These are phyloP conservation scores for Saccharomycopsis sp. DNA, from an alignment of 805 yeast genomes.

Conservation along the genomic window DNA sequence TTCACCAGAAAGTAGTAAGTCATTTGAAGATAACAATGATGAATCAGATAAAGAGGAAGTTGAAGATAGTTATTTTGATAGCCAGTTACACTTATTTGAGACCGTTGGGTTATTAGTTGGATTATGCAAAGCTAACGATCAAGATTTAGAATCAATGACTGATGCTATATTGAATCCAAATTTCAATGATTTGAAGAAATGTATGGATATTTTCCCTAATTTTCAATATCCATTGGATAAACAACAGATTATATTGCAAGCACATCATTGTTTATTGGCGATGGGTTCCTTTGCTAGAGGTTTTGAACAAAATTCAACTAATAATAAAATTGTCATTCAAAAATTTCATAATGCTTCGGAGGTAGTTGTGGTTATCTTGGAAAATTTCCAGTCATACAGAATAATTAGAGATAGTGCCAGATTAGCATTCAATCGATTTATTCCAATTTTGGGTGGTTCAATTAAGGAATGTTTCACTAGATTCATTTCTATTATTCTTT, in stretches of 20 bases:
- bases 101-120: slow-evolving; percentile 73
- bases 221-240: slow-evolving; percentile 31
- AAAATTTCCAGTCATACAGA: slow-evolving; percentile 59
- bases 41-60: slow-evolving; percentile 47
- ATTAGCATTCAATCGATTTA: slow-evolving; percentile 80
- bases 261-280: slow-evolving; percentile 83
- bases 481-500: slow-evolving; percentile 59
- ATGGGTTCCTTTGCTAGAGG: slow-evolving; percentile 89
- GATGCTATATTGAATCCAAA: slow-evolving; percentile 70
- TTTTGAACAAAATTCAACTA: slow-evolving; percentile 44
- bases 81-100: slow-evolving; percentile 80
- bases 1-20: slow-evolving; percentile 31
- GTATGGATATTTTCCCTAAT: slow-evolving; percentile 41
- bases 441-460: slow-evolving; percentile 55
- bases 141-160: slow-evolving; percentile 30
- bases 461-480: slow-evolving; percentile 55
- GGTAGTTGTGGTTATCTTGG: slow-evolving; percentile 77
- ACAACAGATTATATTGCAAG: slow-evolving; percentile 51
- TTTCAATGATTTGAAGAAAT: slow-evolving; percentile 60
- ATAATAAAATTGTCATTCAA: slow-evolving; percentile 28
- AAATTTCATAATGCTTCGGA: slow-evolving; percentile 67
- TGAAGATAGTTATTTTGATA: slow-evolving; percentile 56
- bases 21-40: slow-evolving; percentile 25
- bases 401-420: slow-evolving; percentile 78
- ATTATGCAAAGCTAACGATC: slow-evolving; percentile 24